A percentile compares a stretch with the other conserved stretches of the same genome.
Conservation (phyloP, 2,329 filamentous ascomycete genomes). For the Magnaporthiopsis incrustans region DNA sequence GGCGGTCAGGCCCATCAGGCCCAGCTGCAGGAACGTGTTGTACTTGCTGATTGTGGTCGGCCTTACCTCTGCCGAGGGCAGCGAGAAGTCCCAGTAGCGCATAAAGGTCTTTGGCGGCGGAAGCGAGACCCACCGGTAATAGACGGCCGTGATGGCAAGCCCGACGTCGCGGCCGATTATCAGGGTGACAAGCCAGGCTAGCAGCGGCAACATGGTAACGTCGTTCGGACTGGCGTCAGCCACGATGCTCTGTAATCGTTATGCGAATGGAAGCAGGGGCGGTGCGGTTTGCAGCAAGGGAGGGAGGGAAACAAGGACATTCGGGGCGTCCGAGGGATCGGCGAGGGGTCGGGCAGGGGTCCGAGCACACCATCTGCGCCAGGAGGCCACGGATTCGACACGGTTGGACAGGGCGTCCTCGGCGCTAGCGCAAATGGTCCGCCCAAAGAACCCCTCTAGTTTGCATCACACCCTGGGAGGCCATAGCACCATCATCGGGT, state of each 20-base stretch:
- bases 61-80: conserved; percentile 78
- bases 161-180: conserved; percentile 85
- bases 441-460: neutral
- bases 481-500: neutral
- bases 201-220: neutral
- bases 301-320: neutral
- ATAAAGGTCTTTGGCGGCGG: conserved; percentile 87
- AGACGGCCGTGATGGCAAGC: conserved; percentile 78
- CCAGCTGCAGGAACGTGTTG: conserved; percentile 88
- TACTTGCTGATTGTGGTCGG: conserved; percentile 81
- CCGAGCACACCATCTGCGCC: neutral
- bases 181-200: conserved; percentile 79
- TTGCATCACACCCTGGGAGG: neutral
- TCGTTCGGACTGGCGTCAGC: neutral
- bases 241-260: neutral
- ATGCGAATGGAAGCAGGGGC: conserved; percentile 4
- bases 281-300: too few relatives aligned
- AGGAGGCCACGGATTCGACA: neutral
- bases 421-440: neutral
- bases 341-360: neutral
- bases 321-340: neutral
- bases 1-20: conserved; percentile 77
- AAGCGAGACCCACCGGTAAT: conserved; percentile 91
- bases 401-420: neutral
- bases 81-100: conserved; percentile 94